Base-by-base conservation (phyloP, 805 yeast species). In the Candida stauntonica region DNA sequence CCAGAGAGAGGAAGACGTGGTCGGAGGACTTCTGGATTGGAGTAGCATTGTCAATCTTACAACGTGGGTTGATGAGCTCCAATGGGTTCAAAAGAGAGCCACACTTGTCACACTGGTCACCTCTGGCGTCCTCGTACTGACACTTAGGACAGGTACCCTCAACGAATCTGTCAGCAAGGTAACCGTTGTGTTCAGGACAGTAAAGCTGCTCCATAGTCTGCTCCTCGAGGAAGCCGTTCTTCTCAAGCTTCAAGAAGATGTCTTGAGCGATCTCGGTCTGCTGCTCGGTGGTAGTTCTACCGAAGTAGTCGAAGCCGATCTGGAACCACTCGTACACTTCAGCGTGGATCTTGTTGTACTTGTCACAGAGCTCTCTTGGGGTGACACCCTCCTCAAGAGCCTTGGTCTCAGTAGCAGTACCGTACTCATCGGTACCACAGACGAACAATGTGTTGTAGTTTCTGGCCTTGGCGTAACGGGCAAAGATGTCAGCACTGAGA, bases 341-440 rank as follows among this genome's bases (percentile, higher is more conserved):
- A 45, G 80, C 73, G 62, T 93, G 99, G 49, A 93, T 73, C 43
- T 73, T 72, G 63, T 87, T 83, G 64, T 86, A 93, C 63, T 91
- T 93, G 63, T 83, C 87, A 72, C 98, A 93, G 52, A 93, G 71
- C 60, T 87, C 82, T 53, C 77, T 70, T 35, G 99, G 99, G 3
- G 95, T 75, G 44, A 86, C 83, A 29, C 83, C 80, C 58, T 93
- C 99, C 61, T 91, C 98, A 35, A 93, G 67, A 9, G 99, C 99
- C 66, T 91, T 93, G 20, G 99, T 93, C 64, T 93, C 99, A 13
- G 99, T 93, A 33, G 99, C 99, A 41, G 99, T 93, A 61, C 99
- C 99, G 61, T 93, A 93, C 67, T 93, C 99, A 61, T 93, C 99
- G 27, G 99, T 93, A 67, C 99, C 99, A 65, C 99, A 88, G 41